These are phyloP conservation scores for Claviceps spartinae DNA, from an alignment of 2,329 filamentous ascomycete genomes.

Conservation along the genomic window DNA sequence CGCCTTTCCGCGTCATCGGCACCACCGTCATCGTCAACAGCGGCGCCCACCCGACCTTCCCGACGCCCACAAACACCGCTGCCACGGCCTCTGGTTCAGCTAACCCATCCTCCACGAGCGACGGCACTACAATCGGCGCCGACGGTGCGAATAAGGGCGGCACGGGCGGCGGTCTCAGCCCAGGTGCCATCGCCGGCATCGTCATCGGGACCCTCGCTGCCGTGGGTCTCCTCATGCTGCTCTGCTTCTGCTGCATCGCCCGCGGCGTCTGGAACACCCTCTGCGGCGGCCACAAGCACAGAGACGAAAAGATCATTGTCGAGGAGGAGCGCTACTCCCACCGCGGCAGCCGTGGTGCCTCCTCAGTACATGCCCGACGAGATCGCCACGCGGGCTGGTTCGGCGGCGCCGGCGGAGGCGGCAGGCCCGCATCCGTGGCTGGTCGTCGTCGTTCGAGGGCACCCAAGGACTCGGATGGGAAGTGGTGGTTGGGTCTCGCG, in stretches of 20 bases:
- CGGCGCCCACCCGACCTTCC: conserved; percentile 30
- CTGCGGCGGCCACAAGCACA: conserved; percentile 44
- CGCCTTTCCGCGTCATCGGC: conserved; percentile 38
- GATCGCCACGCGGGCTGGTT: conserved; percentile 45
- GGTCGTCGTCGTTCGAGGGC: conserved; percentile 18
- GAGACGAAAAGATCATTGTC: conserved; percentile 40
- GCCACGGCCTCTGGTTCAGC: conserved; percentile 22
- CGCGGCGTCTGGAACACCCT: conserved; percentile 49
- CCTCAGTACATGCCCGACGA: conserved; percentile 31
- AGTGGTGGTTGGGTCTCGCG: conserved; percentile 39
- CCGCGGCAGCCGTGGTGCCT: conserved; percentile 25
- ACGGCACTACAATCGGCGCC: conserved; percentile 25
- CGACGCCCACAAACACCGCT: conserved; percentile 38
- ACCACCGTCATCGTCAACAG: conserved; percentile 41
- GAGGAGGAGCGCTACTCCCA: conserved; percentile 49
- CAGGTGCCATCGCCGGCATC: conserved; percentile 67
- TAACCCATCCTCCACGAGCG: conserved; percentile 20
- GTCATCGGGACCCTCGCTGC: conserved; percentile 61
- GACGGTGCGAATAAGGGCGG: conserved; percentile 26
- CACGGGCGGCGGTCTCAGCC: conserved; percentile 39
- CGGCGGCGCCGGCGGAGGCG: conserved; percentile 24
- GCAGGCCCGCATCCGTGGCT: conserved; percentile 24
- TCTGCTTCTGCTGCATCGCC: conserved; percentile 64
- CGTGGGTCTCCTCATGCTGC: conserved; percentile 49
- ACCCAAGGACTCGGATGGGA: conserved; percentile 34